Percentiles rank a stretch among this genome's conserved stretches.
Evolutionary conservation across 2,329 filamentous ascomycete genomes (phyloP).

Genomic region (Alternaria dauci): DNA sequence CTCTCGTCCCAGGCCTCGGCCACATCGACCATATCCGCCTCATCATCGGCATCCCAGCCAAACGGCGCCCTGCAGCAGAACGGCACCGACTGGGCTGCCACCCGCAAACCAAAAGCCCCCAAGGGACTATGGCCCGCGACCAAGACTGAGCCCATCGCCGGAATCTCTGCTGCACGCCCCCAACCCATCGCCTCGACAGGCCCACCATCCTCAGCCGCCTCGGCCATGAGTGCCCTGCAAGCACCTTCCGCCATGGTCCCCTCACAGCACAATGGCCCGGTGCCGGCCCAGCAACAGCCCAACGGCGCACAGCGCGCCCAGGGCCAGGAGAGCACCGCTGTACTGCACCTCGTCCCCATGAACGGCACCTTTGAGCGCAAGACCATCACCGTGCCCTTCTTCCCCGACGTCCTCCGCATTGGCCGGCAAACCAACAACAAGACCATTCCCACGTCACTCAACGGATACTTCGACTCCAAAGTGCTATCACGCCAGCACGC

Average conservation of each 20-base stretch:
- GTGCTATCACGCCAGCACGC: conserved; percentile 95
- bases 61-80: conserved; percentile 64
- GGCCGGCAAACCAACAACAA: conserved; percentile 97
- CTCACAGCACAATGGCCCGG: conserved; percentile 74
- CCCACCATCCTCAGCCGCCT: conserved; percentile 66
- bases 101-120: conserved; percentile 58
- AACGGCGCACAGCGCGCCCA: conserved; percentile 64
- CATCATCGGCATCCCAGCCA: conserved; percentile 64
- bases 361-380: conserved; percentile 98
- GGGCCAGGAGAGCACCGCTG: conserved; percentile 70
- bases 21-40: conserved; percentile 67
- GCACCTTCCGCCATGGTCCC: conserved; percentile 69
- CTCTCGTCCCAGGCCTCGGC: conserved; percentile 70
- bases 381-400: conserved; percentile 91
- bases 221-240: conserved; percentile 70
- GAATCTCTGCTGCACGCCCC: conserved; percentile 67
- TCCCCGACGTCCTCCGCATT: conserved; percentile 92
- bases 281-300: conserved; percentile 60
- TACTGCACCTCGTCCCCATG: conserved; percentile 85
- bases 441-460: conserved; percentile 86
- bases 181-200: conserved; percentile 68
- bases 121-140: conserved; percentile 70
- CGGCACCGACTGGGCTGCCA: conserved; percentile 52
- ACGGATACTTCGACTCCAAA: conserved; percentile 98
- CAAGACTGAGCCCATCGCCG: conserved; percentile 71